Conservation (phyloP, 1,139 yeast species). For the Kurtzmaniella quercitrusa region DNA sequence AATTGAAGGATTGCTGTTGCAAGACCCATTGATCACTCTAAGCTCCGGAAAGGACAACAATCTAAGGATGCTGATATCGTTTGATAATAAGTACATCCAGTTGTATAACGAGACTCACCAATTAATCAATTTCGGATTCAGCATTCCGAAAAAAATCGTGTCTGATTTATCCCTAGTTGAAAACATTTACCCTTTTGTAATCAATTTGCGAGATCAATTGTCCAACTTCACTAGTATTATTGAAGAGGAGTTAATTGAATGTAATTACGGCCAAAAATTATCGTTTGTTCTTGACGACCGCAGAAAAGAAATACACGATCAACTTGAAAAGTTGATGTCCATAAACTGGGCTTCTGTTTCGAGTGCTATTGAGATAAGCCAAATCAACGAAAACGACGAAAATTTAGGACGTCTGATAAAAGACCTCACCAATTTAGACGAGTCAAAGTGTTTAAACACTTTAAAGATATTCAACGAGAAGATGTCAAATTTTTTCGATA, state of each 20-base stretch:
- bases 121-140: conserved; percentile 49
- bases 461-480: conserved; percentile 37
- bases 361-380: conserved; percentile 43
- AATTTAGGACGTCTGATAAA: neutral
- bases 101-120: conserved; percentile 52
- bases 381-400: conserved; percentile 9
- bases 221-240: conserved; percentile 25
- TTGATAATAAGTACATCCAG: conserved; percentile 42
- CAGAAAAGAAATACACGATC: conserved; percentile 24
- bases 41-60: conserved; percentile 1
- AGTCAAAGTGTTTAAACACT: conserved; percentile 34
- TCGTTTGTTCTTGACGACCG: conserved; percentile 40
- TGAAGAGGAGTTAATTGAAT: conserved; percentile 13
- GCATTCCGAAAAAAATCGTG: conserved; percentile 43
- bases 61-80: conserved; percentile 37
- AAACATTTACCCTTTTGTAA: conserved; percentile 55
- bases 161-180: conserved; percentile 40
- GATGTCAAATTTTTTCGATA: conserved; percentile 15
- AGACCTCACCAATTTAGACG: conserved; percentile 25
- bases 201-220: conserved; percentile 46
- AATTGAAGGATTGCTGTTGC: conserved; percentile 15
- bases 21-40: conserved; percentile 38
- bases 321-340: conserved; percentile 21
- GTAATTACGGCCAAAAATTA: conserved; percentile 30
- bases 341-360: conserved; percentile 56